phyloP scores from a whole-genome alignment of 805 yeast species.

The Metschnikowia henanensis region DNA sequence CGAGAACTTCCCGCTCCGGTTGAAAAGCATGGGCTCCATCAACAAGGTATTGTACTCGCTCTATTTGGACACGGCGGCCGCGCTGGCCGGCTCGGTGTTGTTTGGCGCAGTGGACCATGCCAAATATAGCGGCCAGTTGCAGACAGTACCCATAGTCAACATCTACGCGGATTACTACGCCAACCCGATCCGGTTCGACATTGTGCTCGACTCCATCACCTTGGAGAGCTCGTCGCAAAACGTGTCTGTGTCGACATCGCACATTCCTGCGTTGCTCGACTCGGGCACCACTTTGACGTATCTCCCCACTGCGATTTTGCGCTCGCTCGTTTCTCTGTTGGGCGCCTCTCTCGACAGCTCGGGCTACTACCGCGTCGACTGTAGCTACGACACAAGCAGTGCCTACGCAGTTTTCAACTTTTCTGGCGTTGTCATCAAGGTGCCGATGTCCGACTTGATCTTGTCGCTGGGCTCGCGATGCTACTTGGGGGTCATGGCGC shows the following conservation, averaged over 20 bases:
- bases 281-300: conserved; percentile 55
- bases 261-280: conserved; percentile 37
- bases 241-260: conserved; percentile 5
- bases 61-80: conserved; percentile 46
- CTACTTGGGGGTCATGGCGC: conserved; percentile 28
- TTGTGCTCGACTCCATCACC: conserved; percentile 44
- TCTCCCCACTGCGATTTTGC: conserved; percentile 40
- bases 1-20: conserved; percentile 63
- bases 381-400: conserved; percentile 11
- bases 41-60: conserved; percentile 59
- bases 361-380: conserved; percentile 13
- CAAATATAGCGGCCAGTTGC: conserved; percentile 28
- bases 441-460: conserved; percentile 42
- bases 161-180: conserved; percentile 10
- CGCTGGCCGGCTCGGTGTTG: conserved; percentile 33
- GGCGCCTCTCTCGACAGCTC: background rate
- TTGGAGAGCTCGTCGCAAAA: conserved; percentile 18
- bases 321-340: conserved; percentile 15
- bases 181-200: conserved; percentile 46
- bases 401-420: conserved; percentile 42
- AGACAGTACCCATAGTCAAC: conserved; percentile 48
- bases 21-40: conserved; percentile 59
- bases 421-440: conserved; percentile 55
- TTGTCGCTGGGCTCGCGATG: conserved; percentile 22
- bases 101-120: conserved; percentile 47